These are phyloP conservation scores for Penicillium capsulatum DNA, from an alignment of 2,329 filamentous ascomycete genomes.

Conservation along the genomic window DNA sequence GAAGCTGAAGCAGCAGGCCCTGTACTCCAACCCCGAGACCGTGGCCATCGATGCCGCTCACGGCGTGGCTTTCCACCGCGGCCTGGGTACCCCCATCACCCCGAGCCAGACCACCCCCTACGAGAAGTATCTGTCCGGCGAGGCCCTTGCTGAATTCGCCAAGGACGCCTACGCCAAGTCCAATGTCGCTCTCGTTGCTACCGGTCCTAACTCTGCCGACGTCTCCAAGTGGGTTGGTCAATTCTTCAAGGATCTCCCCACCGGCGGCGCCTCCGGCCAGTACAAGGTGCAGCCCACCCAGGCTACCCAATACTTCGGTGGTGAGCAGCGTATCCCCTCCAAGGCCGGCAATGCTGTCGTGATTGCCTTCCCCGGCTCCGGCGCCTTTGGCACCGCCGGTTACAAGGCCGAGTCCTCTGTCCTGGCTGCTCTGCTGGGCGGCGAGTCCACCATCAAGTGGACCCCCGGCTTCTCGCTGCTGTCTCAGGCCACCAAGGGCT, in stretches of 20 bases:
- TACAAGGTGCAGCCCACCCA: constrained; percentile 55
- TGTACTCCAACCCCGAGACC: constrained; percentile 59
- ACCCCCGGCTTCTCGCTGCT: constrained; percentile 86
- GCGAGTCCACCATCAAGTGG: constrained; percentile 92
- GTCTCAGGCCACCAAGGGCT: constrained; percentile 67
- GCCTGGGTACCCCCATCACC: constrained; percentile 75
- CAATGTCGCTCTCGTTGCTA: constrained; percentile 87
- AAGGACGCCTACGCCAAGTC: constrained; percentile 76
- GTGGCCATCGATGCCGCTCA: constrained; percentile 85
- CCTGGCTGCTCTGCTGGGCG: constrained; percentile 82
- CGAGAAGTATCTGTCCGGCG: constrained; percentile 70
- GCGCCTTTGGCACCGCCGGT: constrained; percentile 62
- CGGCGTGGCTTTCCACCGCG: constrained; percentile 83
- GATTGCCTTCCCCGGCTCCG: constrained; percentile 87
- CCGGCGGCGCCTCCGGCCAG: constrained; percentile 47
- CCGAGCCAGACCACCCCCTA: constrained; percentile 68
- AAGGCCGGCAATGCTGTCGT: constrained; percentile 75
- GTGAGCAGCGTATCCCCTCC: constrained; percentile 84
- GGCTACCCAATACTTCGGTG: constrained; percentile 84
- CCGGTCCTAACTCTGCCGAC: constrained; percentile 72
- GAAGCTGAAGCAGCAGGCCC: constrained; percentile 69
- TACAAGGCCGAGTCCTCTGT: constrained; percentile 90
- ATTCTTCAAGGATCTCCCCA: constrained; percentile 75
- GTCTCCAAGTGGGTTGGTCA: constrained; percentile 86
- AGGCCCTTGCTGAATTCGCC: constrained; percentile 71